Evolutionary conservation across 768 basidiomycete species (phyloP).

Genomic region (Leucosporidium scottii): DNA sequence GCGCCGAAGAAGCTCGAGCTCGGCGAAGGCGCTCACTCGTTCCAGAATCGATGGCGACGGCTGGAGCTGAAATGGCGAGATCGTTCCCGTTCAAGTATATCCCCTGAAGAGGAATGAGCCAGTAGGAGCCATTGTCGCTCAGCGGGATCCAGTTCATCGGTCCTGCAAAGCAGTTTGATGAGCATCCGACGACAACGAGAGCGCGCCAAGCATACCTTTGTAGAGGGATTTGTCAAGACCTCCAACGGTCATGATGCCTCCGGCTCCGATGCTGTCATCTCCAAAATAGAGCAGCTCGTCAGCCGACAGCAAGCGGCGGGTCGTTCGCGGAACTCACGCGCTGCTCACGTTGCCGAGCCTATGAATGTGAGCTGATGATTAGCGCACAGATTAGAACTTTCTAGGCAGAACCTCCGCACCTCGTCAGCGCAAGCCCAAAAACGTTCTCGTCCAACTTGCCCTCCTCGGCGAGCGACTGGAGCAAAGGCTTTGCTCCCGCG

Average conservation of each 20-base stretch:
- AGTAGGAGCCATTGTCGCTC: conserved; percentile 58
- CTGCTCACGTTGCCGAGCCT: too few relatives aligned
- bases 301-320: too few relatives aligned
- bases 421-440: conserved; percentile 57
- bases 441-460: conserved; percentile 12
- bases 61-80: conserved; percentile 50
- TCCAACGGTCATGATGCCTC: conserved; percentile 46
- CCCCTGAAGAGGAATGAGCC: conserved; percentile 56
- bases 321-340: too few relatives aligned
- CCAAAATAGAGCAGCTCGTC: neutral
- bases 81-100: conserved; percentile 36
- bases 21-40: conserved; percentile 39
- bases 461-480: conserved; percentile 55
- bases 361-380: too few relatives aligned
- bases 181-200: neutral
- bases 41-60: conserved; percentile 71
- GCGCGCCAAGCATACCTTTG: neutral
- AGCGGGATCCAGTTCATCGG: conserved; percentile 70
- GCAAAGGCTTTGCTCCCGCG: conserved; percentile 66
- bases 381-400: too few relatives aligned
- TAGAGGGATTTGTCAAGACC: conserved; percentile 65
- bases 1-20: neutral
- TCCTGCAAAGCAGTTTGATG: conserved; percentile 49
- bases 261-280: neutral
- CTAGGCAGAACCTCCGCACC: too few relatives aligned